These are phyloP conservation scores for Pachysolen tannophilus DNA, from an alignment of 805 yeast species.

Conservation along the genomic window DNA sequence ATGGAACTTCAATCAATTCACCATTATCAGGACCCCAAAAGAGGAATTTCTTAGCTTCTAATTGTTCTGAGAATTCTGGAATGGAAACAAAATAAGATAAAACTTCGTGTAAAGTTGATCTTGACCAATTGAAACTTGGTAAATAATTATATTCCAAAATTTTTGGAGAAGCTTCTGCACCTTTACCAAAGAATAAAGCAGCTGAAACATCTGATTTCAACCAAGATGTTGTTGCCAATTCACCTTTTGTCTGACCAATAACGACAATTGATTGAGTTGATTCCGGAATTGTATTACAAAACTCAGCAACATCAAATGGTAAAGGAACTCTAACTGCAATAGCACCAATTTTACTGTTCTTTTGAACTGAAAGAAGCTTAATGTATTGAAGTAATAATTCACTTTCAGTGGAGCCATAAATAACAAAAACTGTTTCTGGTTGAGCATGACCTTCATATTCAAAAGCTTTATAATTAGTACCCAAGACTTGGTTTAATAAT, in stretches of 20 bases:
- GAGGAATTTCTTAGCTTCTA: conserved; percentile 38
- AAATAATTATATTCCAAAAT: conserved; percentile 48
- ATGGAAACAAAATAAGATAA: conserved; percentile 32
- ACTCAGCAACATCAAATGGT: conserved; percentile 65
- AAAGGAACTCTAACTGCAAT: conserved; percentile 68
- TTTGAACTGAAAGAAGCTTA: conserved; percentile 22
- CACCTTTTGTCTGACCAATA: conserved; percentile 42
- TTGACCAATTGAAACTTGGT: conserved; percentile 48
- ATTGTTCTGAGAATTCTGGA: conserved; percentile 26
- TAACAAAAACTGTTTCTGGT: conserved; percentile 71
- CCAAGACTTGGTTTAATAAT: conserved; percentile 45
- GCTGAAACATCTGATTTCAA: conserved; percentile 70
- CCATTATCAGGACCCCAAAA: conserved; percentile 69
- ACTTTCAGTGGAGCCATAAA: conserved; percentile 68
- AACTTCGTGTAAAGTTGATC: conserved; percentile 41
- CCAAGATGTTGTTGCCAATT: conserved; percentile 29
- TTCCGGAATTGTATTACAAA: conserved; percentile 49
- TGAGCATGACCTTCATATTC: conserved; percentile 59
- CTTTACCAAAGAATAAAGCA: conserved; percentile 47
- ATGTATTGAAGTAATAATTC: conserved; percentile 42
- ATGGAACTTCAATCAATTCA: conserved; percentile 44
- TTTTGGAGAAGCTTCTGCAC: conserved; percentile 26
- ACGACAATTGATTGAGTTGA: conserved; percentile 56
- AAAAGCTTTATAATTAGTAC: conserved; percentile 49
- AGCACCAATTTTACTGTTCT: conserved; percentile 45